Evolutionary conservation across 1,284 basidiomycete genomes (phyloP), one percentile per base, ranked within the genome.

Genomic region (Vanrija sp.): DNA sequence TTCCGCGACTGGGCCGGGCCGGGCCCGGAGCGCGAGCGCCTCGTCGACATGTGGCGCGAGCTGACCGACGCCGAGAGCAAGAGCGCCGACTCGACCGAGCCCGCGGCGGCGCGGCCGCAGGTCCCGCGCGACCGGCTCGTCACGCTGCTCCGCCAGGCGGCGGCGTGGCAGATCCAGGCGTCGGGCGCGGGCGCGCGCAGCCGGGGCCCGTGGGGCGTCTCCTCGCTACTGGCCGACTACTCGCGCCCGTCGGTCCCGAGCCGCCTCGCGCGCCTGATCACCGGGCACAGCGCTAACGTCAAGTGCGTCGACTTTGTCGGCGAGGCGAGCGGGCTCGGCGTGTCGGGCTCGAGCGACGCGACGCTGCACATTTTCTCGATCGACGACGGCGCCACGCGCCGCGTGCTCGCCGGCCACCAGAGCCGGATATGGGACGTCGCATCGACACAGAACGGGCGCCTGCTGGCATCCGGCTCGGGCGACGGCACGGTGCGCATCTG

Each of bases 1-100:
- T 76, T 81, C 53, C 64, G 75, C 6, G 72, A 78, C 43, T 80
- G 79, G 79, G 77, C 76, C 28, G 80, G 80, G 2, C 77, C 68
- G 0, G 69, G 64, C 1, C 67, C 69, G 0, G 73, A 75, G 56
- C 51, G 73, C 46, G 79, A 67, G 65, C 71, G 61, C 62, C 70
- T 63, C 65, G 69, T 68, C 8, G 68, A 9, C 26, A 76, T 56
- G 68, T 80, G 71, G 78, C 76, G 62, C 57, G 79, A 63, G 66
- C 68, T 60, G 54, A 76, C 66, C 25, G 66, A 71, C 44, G 53
- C 39, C 7, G 56, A 48, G 25, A 26, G 51, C 38, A 25, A 43
- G n/a, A 39, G 38, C 15, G 45, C 38, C 19, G 38, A 47, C 25
- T 42, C 45, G 12, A 46, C 44, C 3, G 50, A 28, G 38, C 45